phyloP scores from a whole-genome alignment of 1,139 yeast genomes.

The Pichia sp. region DNA sequence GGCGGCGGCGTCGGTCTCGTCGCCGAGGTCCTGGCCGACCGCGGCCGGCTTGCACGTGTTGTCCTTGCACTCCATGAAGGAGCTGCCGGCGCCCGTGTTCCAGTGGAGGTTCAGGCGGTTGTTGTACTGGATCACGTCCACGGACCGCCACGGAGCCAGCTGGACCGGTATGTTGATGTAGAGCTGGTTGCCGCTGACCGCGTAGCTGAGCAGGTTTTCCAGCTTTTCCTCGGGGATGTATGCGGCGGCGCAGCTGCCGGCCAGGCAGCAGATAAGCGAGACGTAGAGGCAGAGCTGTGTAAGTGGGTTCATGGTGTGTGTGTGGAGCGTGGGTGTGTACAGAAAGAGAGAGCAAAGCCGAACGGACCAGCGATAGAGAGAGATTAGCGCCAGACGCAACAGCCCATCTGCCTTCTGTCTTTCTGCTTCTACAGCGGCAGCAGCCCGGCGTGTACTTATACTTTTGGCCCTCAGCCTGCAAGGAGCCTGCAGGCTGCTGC shows the following conservation, averaged over 20 bases:
- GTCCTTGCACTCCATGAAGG: slow-evolving; percentile 1
- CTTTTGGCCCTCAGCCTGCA: no score
- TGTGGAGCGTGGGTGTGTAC: background rate
- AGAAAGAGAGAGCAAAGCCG: background rate
- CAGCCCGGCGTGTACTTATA: background rate
- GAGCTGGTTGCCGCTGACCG: slow-evolving; percentile 1
- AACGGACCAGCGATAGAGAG: no score
- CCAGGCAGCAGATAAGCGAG: background rate
- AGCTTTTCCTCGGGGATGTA: background rate
- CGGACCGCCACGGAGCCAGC: slow-evolving; percentile 3
- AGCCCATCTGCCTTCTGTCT: background rate
- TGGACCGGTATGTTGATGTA: slow-evolving; percentile 3
- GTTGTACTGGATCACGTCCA: slow-evolving; percentile 6
- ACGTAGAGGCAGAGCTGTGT: background rate
- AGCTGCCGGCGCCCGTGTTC: background rate
- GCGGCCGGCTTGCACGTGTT: background rate
- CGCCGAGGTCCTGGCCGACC: slow-evolving; percentile 1
- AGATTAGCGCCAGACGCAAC: no score
- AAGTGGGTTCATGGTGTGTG: background rate
- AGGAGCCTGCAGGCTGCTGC: no score
- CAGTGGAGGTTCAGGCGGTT: slow-evolving; percentile 4
- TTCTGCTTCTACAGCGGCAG: background rate
- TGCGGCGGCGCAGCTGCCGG: background rate
- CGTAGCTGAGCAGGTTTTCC: background rate
- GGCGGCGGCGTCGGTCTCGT: slow-evolving; percentile 6